These are phyloP conservation scores for Annulohypoxylon moriforme DNA, from an alignment of 495 filamentous ascomycete species.

Conservation along the genomic window DNA sequence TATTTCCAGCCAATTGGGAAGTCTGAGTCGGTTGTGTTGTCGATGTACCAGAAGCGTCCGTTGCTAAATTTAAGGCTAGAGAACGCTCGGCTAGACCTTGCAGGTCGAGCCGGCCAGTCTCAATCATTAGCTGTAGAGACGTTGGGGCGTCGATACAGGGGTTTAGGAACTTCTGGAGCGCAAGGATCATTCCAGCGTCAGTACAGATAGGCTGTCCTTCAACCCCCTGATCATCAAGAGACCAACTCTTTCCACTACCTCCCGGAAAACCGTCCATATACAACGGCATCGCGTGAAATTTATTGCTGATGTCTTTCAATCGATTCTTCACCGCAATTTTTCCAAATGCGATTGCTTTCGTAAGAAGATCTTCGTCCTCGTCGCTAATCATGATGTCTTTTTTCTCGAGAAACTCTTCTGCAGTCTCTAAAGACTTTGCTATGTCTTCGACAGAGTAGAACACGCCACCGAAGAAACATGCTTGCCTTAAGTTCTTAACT, in stretches of 20 bases:
- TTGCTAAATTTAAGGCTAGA: constrained; percentile 41
- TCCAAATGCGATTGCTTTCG: constrained; percentile 71
- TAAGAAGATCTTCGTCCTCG: constrained; percentile 70
- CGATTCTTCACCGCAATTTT: constrained; percentile 65
- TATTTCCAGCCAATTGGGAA: constrained; percentile 54
- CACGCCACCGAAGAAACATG: constrained; percentile 87
- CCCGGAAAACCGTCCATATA: constrained; percentile 71
- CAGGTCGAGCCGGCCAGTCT: constrained; percentile 51
- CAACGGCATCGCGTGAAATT: constrained; percentile 80
- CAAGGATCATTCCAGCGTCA: constrained; percentile 51
- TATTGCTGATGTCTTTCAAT: constrained; percentile 73
- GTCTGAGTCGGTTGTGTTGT: constrained; percentile 15
- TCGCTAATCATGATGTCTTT: constrained; percentile 62
- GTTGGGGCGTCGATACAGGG: constrained; percentile 52
- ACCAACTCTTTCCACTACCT: constrained; percentile 68
- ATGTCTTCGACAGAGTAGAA: constrained; percentile 76
- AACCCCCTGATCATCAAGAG: constrained; percentile 61
- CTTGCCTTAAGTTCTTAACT: constrained; percentile 82
- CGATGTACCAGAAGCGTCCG: constrained; percentile 16
- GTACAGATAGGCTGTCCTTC: constrained; percentile 54
- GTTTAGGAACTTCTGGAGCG: constrained; percentile 54
- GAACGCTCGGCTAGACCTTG: constrained; percentile 50
- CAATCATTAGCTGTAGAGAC: constrained; percentile 51
- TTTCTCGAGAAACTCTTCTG: constrained; percentile 69
- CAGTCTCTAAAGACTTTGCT: constrained; percentile 68